These are phyloP conservation scores for Plasmodium ovale DNA, from an alignment of 169 alveolate species.

Conservation along the genomic window DNA sequence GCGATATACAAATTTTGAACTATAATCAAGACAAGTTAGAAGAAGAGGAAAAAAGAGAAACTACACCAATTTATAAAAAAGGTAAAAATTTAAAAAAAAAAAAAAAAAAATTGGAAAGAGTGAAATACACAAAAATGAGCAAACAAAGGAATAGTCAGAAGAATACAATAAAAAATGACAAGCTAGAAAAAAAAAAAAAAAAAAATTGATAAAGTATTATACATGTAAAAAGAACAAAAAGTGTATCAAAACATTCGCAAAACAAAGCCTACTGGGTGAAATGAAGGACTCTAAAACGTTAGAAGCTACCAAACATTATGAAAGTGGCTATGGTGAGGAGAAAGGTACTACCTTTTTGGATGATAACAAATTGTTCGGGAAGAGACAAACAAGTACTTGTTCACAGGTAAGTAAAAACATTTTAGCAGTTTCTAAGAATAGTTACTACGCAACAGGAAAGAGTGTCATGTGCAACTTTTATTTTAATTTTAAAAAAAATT, in stretches of 20 bases:
- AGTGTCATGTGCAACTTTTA: constrained; percentile 8
- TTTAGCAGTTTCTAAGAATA: too few relatives aligned
- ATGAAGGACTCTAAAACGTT: not conserved
- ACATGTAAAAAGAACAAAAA: not conserved
- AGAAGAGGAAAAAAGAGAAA: not conserved
- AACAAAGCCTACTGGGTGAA: not conserved
- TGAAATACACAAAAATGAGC: not conserved
- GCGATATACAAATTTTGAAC: not conserved
- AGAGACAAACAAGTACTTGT: too few relatives aligned
- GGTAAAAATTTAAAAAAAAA: not conserved
- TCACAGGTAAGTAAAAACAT: too few relatives aligned
- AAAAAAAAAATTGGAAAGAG: not conserved
- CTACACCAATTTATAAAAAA: not conserved
- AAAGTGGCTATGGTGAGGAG: not conserved
- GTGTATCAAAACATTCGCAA: not conserved
- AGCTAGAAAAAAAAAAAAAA: not conserved
- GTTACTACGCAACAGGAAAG: not conserved
- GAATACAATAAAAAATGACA: too few relatives aligned
- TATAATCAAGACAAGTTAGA: not conserved
- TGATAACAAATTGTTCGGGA: not conserved
- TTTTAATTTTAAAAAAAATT: constrained; percentile 28
- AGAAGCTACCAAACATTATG: not conserved
- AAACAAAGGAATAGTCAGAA: not conserved
- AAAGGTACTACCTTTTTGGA: not conserved
- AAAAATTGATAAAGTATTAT: not conserved